Evolutionary conservation across 148 eudicot species (phyloP), one percentile per base, ranked within the genome.

Genomic region (Amaranthus palmeri): DNA sequence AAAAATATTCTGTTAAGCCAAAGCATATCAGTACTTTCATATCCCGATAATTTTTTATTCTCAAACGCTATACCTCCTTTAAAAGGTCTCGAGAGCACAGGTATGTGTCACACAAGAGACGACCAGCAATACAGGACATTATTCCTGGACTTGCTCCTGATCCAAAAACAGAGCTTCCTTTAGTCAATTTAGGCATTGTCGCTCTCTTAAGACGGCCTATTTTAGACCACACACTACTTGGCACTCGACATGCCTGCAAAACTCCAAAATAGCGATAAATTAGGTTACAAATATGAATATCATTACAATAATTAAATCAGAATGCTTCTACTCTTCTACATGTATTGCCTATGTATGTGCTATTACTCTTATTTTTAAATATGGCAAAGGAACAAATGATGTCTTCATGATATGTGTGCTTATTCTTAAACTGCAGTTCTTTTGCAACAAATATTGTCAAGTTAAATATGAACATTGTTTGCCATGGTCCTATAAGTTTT

Each of bases 61-160:
- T 15, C 43, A 56, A 41, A 55, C 5, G 58, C n/a, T 25, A 60
- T 86, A 95, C 99, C 99, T 95, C 99, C 80, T 86, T 95, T 68
- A 95, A 78, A 50, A 95, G 91, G 70, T 95, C 99, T 78, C 96
- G 96, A 6, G 99, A 95, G 76, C 90, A 86, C 81, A 92, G 82
- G 74, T 68, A 92, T 45, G 99, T 95, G 76, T 95, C 99, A 79
- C 99, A 95, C 70, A 92, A 80, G 63, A 95, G 90, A 58, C 99
- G 88, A 48, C 99, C 99, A 69, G 99, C 97, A 74, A 95, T 82
- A 76, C 99, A 95, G 49, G 97, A 86, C 89, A 91, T 84, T 75
- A 95, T 95, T 74, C 97, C 96, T 62, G 86, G 83, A 82, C 97
- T 89, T 68, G 99, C 96, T 78, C 99, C 99, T 69, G 97, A 88